phyloP scores from a whole-genome alignment of 2,329 filamentous ascomycete genomes.

The Chrysoporthe deuterocubensis region DNA sequence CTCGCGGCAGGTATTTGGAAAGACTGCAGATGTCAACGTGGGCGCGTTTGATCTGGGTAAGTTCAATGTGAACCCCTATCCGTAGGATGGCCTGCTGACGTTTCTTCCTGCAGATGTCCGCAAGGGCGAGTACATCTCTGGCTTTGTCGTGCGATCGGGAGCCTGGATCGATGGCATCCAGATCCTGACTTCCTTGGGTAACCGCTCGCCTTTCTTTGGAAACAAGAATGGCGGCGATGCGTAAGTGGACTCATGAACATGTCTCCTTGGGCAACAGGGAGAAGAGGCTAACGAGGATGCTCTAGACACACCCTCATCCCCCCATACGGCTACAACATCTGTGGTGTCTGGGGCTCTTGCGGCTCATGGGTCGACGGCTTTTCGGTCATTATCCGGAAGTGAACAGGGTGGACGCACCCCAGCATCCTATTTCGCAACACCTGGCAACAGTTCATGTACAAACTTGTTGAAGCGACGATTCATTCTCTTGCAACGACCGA shows the following conservation, averaged over 20 bases:
- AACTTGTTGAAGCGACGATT: constrained; percentile 12
- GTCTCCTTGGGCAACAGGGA: not conserved
- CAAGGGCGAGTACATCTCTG: constrained; percentile 83
- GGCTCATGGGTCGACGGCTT: constrained; percentile 85
- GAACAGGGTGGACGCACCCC: not conserved
- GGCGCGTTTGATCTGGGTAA: constrained; percentile 78
- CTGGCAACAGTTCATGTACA: constrained; percentile 8
- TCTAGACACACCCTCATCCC: constrained; percentile 83
- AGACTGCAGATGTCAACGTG: constrained; percentile 69
- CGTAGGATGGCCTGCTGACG: constrained; percentile 31
- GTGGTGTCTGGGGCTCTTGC: constrained; percentile 83
- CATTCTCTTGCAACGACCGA: not conserved
- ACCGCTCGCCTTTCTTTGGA: constrained; percentile 83
- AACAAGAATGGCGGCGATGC: constrained; percentile 78
- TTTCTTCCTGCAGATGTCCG: constrained; percentile 65
- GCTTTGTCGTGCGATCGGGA: constrained; percentile 81
- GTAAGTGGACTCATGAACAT: constrained; percentile 58
- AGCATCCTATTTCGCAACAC: not conserved
- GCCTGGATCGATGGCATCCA: constrained; percentile 88
- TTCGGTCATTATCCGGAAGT: constrained; percentile 62
- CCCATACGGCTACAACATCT: constrained; percentile 85
- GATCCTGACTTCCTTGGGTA: constrained; percentile 85
- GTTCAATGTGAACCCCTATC: constrained; percentile 36
- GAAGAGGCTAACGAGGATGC: constrained; percentile 33
- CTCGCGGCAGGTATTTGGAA: constrained; percentile 84